Evolutionary conservation across 2,329 filamentous ascomycete species (phyloP).

Genomic region (Epichloe sibirici): DNA sequence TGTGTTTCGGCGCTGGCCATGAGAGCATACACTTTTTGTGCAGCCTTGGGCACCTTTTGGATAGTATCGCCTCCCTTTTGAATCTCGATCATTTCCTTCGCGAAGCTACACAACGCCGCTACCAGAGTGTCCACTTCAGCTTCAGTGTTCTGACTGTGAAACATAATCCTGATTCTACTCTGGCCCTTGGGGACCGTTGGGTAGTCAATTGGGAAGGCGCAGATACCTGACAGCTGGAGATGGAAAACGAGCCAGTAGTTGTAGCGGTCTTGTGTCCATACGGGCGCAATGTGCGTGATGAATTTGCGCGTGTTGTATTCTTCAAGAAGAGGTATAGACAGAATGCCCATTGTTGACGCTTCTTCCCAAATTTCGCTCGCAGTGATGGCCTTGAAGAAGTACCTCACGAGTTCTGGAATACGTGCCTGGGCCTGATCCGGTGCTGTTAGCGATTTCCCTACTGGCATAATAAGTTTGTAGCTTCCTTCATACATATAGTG

Average conservation of each 20-base stretch:
- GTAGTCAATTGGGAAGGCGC: slow-evolving; percentile 19
- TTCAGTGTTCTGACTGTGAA: slow-evolving; percentile 29
- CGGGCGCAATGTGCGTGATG: slow-evolving; percentile 18
- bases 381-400: slow-evolving; percentile 16
- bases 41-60: neutral
- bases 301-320: slow-evolving; percentile 14
- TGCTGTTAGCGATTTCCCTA: too few relatives aligned
- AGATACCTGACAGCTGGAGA: slow-evolving; percentile 9
- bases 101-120: slow-evolving; percentile 5
- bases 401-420: slow-evolving; percentile 9
- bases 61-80: neutral
- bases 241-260: slow-evolving; percentile 15
- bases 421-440: neutral
- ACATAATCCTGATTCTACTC: slow-evolving; percentile 23
- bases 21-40: neutral
- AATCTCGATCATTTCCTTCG: slow-evolving; percentile 9
- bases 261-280: slow-evolving; percentile 15
- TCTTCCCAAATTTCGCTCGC: slow-evolving; percentile 12
- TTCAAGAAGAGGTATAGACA: slow-evolving; percentile 16
- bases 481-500: neutral
- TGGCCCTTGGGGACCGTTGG: slow-evolving; percentile 28
- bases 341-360: slow-evolving; percentile 15
- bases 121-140: slow-evolving; percentile 17
- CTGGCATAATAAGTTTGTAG: too few relatives aligned
- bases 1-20: neutral